phyloP scores from a whole-genome alignment of 2,329 filamentous ascomycete species.

The Dactylellina cionopaga region DNA sequence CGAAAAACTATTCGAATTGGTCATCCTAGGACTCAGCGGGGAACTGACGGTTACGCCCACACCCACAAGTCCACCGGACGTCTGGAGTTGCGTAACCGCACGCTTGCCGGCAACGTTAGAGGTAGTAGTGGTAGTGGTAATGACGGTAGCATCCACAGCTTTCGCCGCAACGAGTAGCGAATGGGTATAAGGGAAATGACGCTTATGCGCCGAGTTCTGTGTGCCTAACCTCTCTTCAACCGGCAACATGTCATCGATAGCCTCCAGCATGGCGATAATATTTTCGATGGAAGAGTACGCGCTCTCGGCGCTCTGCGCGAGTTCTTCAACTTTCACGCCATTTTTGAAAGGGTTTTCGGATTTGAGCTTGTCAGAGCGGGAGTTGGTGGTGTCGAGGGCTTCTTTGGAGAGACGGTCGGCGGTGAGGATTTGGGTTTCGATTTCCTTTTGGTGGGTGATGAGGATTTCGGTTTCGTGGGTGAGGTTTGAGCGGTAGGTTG shows the following conservation, averaged over 20 bases:
- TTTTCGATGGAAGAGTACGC: conserved; percentile 56
- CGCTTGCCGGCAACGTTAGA: not conserved
- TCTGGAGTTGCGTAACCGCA: not conserved
- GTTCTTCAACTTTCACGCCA: conserved; percentile 54
- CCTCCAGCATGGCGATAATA: conserved; percentile 56
- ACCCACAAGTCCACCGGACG: not conserved
- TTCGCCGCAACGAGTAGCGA: conserved; percentile 55
- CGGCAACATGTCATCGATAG: conserved; percentile 57
- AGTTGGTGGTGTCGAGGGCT: conserved; percentile 55
- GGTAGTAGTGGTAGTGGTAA: no score
- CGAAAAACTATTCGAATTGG: conserved; percentile 37
- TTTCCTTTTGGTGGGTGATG: conserved; percentile 54
- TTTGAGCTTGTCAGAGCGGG: conserved; percentile 55
- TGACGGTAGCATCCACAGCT: conserved; percentile 2
- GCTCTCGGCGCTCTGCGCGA: conserved; percentile 55
- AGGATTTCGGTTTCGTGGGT: conserved; percentile 55
- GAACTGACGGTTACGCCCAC: conserved; percentile 18
- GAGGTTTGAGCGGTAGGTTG: conserved; percentile 54
- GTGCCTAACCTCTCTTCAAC: conserved; percentile 53
- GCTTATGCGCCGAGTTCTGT: conserved; percentile 54
- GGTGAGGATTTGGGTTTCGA: conserved; percentile 54
- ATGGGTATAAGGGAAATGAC: conserved; percentile 56
- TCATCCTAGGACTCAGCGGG: conserved; percentile 27
- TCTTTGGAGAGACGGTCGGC: conserved; percentile 55
- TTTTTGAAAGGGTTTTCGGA: conserved; percentile 54